These are phyloP conservation scores for Solanum rostratum DNA, from an alignment of 257 asterid genomes.

Conservation along the genomic window DNA sequence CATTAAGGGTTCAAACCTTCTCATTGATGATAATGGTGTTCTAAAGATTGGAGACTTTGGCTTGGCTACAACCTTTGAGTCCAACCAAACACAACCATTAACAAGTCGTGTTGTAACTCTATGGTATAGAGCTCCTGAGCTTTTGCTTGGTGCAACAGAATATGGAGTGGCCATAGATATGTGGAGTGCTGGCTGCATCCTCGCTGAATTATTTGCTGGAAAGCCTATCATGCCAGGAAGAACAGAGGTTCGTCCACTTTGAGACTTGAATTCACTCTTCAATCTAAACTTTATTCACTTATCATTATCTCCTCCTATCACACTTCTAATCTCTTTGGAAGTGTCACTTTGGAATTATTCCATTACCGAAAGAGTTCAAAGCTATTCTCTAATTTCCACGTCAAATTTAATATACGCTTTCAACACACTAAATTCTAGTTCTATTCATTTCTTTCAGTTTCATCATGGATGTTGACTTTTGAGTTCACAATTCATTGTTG, in stretches of 20 bases:
- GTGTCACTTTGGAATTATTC: neutral
- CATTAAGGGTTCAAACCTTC: constrained; percentile 86
- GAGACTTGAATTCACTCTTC: neutral
- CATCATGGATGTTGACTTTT: neutral
- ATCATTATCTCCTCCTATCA: neutral
- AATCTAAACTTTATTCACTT: neutral
- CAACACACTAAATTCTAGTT: neutral
- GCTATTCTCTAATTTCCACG: neutral
- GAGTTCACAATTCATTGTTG: neutral
- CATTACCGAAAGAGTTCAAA: neutral
- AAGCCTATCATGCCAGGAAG: constrained; percentile 98
- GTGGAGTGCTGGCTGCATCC: constrained; percentile 95
- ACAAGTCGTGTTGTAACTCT: constrained; percentile 94
- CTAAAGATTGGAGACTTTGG: constrained; percentile 83
- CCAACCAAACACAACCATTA: constrained; percentile 50
- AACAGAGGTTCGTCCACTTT: constrained; percentile 52
- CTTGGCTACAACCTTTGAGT: constrained; percentile 47
- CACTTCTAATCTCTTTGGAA: neutral
- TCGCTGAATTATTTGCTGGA: constrained; percentile 70
- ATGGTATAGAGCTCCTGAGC: constrained; percentile 96
- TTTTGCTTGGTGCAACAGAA: constrained; percentile 72
- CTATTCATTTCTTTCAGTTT: neutral
- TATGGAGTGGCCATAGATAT: constrained; percentile 74
- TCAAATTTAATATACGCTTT: neutral
- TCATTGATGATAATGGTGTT: constrained; percentile 55